Percentiles rank a stretch among this genome's conserved stretches.
phyloP scores from a whole-genome alignment of 116 monocot genomes.

The Papilionanthe hybrid region DNA sequence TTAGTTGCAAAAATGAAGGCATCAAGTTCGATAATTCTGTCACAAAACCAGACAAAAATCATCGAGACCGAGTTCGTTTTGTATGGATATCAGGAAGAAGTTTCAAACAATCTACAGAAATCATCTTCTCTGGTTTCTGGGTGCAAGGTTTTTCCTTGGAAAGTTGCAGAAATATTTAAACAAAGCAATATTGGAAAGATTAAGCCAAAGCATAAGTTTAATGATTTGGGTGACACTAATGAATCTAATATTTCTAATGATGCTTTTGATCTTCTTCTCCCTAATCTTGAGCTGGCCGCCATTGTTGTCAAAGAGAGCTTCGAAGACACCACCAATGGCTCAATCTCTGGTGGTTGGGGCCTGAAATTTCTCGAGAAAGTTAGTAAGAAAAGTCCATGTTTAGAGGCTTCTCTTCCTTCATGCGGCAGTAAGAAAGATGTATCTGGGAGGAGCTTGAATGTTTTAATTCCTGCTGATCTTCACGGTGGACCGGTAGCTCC shows the following conservation, averaged over 20 bases:
- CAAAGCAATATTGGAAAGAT: constrained; percentile 18
- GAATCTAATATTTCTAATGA: constrained; percentile 5
- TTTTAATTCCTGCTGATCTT: constrained; percentile 56
- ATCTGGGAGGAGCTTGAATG: constrained; percentile 24
- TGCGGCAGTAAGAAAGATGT: constrained; percentile 2
- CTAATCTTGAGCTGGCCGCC: constrained; percentile 61
- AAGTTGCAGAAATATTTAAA: constrained; percentile 37
- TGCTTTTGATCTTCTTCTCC: constrained; percentile 12
- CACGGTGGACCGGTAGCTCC: constrained; percentile 47
- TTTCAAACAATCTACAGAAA: constrained; percentile 24
- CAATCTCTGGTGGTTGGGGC: constrained; percentile 67
- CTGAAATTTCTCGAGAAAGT: constrained; percentile 70
- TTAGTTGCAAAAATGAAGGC: constrained; percentile 78
- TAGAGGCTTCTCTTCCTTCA: background rate
- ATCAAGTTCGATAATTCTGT: constrained; percentile 41
- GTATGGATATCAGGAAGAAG: constrained; percentile 25
- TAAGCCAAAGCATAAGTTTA: constrained; percentile 18
- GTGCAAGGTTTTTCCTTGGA: constrained; percentile 36
- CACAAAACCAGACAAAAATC: constrained; percentile 23
- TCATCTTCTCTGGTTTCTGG: constrained; percentile 21
- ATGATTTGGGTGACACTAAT: constrained; percentile 10
- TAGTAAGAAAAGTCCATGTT: constrained; percentile 4
- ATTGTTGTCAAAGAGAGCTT: constrained; percentile 50
- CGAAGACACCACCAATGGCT: constrained; percentile 19
- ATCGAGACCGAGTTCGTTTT: constrained; percentile 75